Base-by-base conservation (phyloP, 83 land plant genomes). In the Picea mariana region DNA sequence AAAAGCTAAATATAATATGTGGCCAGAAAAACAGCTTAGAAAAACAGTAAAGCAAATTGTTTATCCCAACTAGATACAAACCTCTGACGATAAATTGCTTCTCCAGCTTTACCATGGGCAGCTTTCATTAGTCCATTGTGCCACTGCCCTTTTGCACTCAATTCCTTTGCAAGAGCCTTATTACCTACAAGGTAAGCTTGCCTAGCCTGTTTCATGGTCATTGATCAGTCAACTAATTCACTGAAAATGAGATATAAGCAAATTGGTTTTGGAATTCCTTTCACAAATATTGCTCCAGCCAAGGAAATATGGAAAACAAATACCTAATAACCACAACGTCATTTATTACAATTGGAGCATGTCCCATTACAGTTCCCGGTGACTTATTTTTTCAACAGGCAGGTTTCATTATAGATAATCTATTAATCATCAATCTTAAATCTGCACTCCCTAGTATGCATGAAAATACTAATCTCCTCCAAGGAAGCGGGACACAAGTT, bases 81-180 rank as follows among this genome's bases (percentile, higher is more conserved):
- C 98, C 99, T 93, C 81, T 95, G 96, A 15, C 88, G 89, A 67
- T 88, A 97, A 12, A 97, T 93, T 27, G 96, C 85, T 80, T 97
- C 99, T 61, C 91, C 91, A 59, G 99, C 96, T 80, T 89, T 91
- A 27, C 85, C 91, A 82, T 97, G 98, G 52, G 99, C 96, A 62
- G 88, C 91, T 83, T 92, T 95, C 96, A 97, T 97, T 27, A 87
- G 95, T 82, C 89, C 88, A 80, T 93, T 93, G 83, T 93, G 91
- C 84, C 89, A 81, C 80, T 97, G 94, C 44, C 99, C 98, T 83
- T 95, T 93, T 1, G 85, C 84, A 85, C 94, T 90, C 82, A 97
- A 78, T 78, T 97, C 99, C 85, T 93, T 95, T 63, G 98, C 97
- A 42, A 97, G 86, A 77, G 97, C 95, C 81, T 92, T 95, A 88